Conservation (phyloP, 2,329 filamentous ascomycete species). For the Ceratocystis papillata region DNA sequence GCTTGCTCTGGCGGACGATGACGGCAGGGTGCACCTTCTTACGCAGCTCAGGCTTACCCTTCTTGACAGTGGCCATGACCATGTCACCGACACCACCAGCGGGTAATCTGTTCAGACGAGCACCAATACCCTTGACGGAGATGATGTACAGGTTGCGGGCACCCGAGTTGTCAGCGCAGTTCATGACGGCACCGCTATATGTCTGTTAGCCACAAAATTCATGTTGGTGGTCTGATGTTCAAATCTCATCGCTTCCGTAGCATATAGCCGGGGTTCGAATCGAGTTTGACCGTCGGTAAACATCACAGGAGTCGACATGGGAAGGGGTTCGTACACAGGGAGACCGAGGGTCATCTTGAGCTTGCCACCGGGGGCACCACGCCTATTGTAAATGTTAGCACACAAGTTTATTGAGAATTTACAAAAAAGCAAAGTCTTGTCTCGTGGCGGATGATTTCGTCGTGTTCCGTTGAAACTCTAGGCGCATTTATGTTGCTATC, state of each 20-base stretch:
- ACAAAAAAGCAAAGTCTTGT: conserved; percentile 14
- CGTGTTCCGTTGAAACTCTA: neutral
- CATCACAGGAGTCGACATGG: neutral
- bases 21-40: conserved; percentile 99
- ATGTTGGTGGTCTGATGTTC: conserved; percentile 21
- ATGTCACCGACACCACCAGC: conserved; percentile 98
- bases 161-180: conserved; percentile 99
- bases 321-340: conserved; percentile 67
- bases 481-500: neutral
- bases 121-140: conserved; percentile 97
- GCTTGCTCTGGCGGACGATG: conserved; percentile 97
- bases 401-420: conserved; percentile 28
- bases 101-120: conserved; percentile 91
- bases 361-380: conserved; percentile 98
- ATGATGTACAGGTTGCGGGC: conserved; percentile 99
- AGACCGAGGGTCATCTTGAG: conserved; percentile 99
- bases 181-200: conserved; percentile 91
- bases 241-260: conserved; percentile 22
- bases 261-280: conserved; percentile 15
- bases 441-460: conserved; percentile 17
- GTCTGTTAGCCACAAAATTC: conserved; percentile 19
- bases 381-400: conserved; percentile 39
- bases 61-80: conserved; percentile 99
- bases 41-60: conserved; percentile 99
- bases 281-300: neutral